Evolutionary conservation across 2,329 filamentous ascomycete genomes (phyloP), one percentile per base, ranked within the genome.

Genomic region (Dactylellina parvicollis): DNA sequence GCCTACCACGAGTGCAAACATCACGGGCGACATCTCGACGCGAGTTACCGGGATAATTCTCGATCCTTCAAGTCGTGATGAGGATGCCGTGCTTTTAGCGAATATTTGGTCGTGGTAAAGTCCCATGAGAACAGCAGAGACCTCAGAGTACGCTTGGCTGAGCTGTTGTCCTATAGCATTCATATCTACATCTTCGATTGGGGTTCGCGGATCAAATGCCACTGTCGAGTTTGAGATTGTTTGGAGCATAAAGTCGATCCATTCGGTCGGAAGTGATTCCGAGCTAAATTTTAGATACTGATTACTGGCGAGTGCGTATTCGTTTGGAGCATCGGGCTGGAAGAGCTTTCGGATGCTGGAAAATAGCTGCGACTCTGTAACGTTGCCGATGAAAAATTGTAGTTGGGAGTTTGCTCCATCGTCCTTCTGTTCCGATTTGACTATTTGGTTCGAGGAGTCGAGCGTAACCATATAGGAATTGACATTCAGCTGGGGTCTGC

Each of bases 101-200:
- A 76, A 70, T 36, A 75, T 75, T 34, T 32, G 50, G 14, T 75
- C 30, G 12, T 74, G 42, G 26, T 86, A 84, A 0, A 81, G 75
- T 0, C 82, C 79, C 0, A 88, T 75, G 46, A 81, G 79, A 0
- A 82, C 80, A 0, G 83, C 81, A 26, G 85, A 84, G 0, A 85
- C 76, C 3, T 75, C 76, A 0, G 74, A 66, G 62, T 83, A 84
- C 0, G 81, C 44, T 0, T 64, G 59, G 5, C 75, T 55, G 0
- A 84, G 55, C 0, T 75, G 36, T 0, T 74, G 47, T 0, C 71
- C 49, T 0, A 81, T 70, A 0, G 78, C 72, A 0, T 79, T 64
- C 8, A 82, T 77, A 16, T 72, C 26, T 9, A 72, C 12, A 0
- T 77, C 74, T 1, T 83, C 83, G 0, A 79, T 36, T 0, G 79